Conservation (phyloP, 1,139 yeast genomes). For the Pichia sp. region DNA sequence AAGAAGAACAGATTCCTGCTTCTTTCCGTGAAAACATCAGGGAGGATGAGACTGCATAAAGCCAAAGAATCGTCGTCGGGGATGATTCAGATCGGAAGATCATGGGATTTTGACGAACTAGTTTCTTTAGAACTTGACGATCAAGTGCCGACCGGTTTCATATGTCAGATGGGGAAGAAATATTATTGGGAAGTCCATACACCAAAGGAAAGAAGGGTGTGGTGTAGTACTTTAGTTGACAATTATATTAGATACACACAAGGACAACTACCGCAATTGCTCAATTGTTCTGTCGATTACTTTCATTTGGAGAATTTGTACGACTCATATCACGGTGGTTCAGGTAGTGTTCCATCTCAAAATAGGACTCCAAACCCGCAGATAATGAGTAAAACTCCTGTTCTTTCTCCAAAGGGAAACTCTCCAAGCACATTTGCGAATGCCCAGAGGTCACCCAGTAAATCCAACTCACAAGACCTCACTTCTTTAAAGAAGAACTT, state of each 20-base stretch:
- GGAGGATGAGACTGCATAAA: conserved; percentile 74
- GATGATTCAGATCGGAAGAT: conserved; percentile 82
- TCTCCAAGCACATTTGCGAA: conserved; percentile 4
- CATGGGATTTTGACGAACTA: conserved; percentile 84
- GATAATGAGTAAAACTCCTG: neutral
- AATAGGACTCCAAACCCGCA: neutral
- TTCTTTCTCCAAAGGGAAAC: neutral
- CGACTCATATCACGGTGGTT: conserved; percentile 6
- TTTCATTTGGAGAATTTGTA: conserved; percentile 26
- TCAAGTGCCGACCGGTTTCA: conserved; percentile 52
- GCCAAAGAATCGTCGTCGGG: conserved; percentile 78
- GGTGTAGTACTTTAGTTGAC: conserved; percentile 58
- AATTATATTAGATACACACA: conserved; percentile 67
- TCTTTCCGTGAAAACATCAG: conserved; percentile 49
- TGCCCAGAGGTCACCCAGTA: conserved; percentile 12
- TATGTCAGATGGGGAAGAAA: conserved; percentile 54
- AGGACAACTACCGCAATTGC: conserved; percentile 56
- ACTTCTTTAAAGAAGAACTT: conserved; percentile 8
- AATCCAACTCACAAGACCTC: conserved; percentile 5
- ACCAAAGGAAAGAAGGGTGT: conserved; percentile 61
- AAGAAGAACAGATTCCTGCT: conserved; percentile 46
- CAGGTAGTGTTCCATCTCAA: neutral
- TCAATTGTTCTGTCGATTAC: conserved; percentile 37
- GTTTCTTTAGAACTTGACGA: conserved; percentile 50
- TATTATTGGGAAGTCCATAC: conserved; percentile 84